phyloP scores from a whole-genome alignment of 2,329 filamentous ascomycete genomes.

The Metarhizium rileyi region DNA sequence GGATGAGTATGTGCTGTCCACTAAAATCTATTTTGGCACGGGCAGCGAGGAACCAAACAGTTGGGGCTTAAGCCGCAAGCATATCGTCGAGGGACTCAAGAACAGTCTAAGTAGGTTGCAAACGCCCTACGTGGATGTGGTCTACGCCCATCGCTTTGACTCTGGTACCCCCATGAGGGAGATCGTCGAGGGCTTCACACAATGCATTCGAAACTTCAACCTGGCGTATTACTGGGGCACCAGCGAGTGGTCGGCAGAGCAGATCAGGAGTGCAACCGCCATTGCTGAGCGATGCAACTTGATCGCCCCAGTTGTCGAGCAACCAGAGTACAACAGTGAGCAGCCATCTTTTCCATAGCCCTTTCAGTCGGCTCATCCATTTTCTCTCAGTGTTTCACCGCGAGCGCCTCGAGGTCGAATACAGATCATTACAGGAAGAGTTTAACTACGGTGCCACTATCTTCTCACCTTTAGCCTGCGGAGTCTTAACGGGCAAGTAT shows the following conservation, averaged over 20 bases:
- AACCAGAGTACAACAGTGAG: conserved; percentile 60
- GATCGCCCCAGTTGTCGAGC: conserved; percentile 55
- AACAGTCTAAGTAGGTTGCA: conserved; percentile 30
- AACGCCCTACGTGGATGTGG: conserved; percentile 56
- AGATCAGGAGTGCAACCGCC: no score
- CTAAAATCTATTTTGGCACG: neutral
- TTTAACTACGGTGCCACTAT: conserved; percentile 51
- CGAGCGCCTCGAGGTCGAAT: conserved; percentile 54
- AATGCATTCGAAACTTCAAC: conserved; percentile 57
- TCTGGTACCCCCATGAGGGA: conserved; percentile 61
- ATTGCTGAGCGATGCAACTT: conserved; percentile 51
- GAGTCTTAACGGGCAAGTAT: conserved; percentile 58
- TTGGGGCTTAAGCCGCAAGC: conserved; percentile 55
- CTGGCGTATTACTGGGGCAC: conserved; percentile 67
- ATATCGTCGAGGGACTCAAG: conserved; percentile 37
- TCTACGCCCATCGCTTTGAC: conserved; percentile 63
- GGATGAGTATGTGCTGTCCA: conserved; percentile 50
- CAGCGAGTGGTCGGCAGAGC: conserved; percentile 57
- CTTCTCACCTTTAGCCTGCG: conserved; percentile 48
- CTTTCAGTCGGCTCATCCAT: no score
- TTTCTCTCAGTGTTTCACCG: conserved; percentile 51
- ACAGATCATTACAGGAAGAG: conserved; percentile 48
- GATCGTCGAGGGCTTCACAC: conserved; percentile 60
- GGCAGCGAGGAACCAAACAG: conserved; percentile 43
- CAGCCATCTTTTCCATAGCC: no score